Percentiles rank a stretch among this genome's conserved stretches.
Conservation (phyloP, 2,329 filamentous ascomycete species). For the Aspergillus fructus region DNA sequence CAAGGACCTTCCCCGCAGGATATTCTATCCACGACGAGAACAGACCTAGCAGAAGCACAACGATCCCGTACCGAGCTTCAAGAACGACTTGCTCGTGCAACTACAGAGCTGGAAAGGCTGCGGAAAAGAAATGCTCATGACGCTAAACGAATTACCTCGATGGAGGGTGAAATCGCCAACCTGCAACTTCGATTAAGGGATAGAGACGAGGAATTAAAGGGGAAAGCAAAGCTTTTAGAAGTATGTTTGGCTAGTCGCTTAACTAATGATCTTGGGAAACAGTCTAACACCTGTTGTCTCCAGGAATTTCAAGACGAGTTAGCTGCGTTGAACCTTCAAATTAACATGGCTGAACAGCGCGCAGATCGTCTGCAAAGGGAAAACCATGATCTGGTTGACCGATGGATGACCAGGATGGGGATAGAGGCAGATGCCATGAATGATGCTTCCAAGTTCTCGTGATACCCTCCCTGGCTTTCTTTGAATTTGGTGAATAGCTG, state of each 20-base stretch:
- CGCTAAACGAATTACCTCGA: slow-evolving; percentile 57
- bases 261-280: neutral
- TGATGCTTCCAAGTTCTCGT: slow-evolving; percentile 50
- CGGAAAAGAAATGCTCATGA: slow-evolving; percentile 62
- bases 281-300: neutral
- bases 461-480: slow-evolving; percentile 8
- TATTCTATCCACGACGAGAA: slow-evolving; percentile 43
- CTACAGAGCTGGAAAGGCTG: slow-evolving; percentile 64
- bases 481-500: neutral
- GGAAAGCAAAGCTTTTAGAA: slow-evolving; percentile 80
- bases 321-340: slow-evolving; percentile 79
- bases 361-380: slow-evolving; percentile 71
- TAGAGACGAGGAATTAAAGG: slow-evolving; percentile 78
- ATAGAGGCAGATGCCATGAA: slow-evolving; percentile 90
- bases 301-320: slow-evolving; percentile 90
- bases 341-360: slow-evolving; percentile 80
- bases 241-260: slow-evolving; percentile 39
- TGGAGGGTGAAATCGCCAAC: slow-evolving; percentile 62
- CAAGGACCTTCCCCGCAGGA: slow-evolving; percentile 32
- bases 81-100: slow-evolving; percentile 60
- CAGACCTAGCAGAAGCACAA: slow-evolving; percentile 75
- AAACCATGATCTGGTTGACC: slow-evolving; percentile 83
- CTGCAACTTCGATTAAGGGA: slow-evolving; percentile 71
- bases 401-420: slow-evolving; percentile 88
- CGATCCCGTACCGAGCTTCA: slow-evolving; percentile 70